These are phyloP conservation scores for Leersia perrieri DNA, from an alignment of 176 grass and related monocot genomes.

Conservation along the genomic window DNA sequence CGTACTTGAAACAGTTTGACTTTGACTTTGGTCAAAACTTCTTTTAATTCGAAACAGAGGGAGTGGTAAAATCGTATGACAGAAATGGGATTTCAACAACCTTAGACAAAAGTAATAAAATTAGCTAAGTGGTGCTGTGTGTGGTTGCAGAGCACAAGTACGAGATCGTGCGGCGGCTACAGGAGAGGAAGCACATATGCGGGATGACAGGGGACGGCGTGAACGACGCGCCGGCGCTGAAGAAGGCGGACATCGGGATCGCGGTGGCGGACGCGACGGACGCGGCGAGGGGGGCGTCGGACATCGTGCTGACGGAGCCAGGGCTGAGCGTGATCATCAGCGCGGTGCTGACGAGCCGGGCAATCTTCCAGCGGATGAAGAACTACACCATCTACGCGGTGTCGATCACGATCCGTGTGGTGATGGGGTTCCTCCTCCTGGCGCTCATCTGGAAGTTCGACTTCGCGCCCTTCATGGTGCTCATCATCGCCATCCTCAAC, in stretches of 20 bases:
- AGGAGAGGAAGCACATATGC: constrained; percentile 76
- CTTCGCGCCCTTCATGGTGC: constrained; percentile 90
- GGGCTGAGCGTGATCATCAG: constrained; percentile 82
- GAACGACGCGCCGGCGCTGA: constrained; percentile 87
- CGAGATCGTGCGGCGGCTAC: constrained; percentile 78
- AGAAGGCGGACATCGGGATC: constrained; percentile 93
- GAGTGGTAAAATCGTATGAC: too few species aligned
- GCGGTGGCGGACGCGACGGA: constrained; percentile 82
- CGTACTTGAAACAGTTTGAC: too few species aligned
- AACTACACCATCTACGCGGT: constrained; percentile 98
- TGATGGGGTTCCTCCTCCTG: constrained; percentile 78
- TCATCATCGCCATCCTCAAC: constrained; percentile 90
- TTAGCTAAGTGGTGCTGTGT: neutral
- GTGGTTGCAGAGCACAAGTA: constrained; percentile 72
- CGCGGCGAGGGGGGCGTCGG: constrained; percentile 66
- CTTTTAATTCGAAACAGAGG: too few species aligned
- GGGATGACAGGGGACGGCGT: constrained; percentile 93
- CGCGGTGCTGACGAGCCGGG: constrained; percentile 69
- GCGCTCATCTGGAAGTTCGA: constrained; percentile 82
- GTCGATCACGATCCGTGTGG: constrained; percentile 85
- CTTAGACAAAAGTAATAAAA: neutral
- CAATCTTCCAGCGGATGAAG: constrained; percentile 94
- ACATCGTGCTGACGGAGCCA: constrained; percentile 87
- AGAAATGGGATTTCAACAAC: too few species aligned
- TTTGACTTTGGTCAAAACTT: too few species aligned